Conservation (phyloP, 2,329 filamentous ascomycete genomes). For the Chaetomium sp. region DNA sequence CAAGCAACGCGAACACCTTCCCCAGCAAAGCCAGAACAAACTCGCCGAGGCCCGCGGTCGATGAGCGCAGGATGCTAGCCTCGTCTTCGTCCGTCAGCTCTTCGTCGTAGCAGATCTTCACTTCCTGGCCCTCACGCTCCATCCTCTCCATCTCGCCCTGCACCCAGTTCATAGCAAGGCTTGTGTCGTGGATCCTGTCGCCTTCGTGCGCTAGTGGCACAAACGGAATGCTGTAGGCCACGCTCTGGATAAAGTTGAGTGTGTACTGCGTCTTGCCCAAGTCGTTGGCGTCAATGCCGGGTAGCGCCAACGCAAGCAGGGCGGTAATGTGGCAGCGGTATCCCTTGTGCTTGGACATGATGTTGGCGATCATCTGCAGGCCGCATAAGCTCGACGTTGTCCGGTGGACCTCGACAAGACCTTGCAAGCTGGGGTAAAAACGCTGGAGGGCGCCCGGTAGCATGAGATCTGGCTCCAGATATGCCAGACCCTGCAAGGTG, state of each 20-base stretch:
- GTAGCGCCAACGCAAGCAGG: slow-evolving; percentile 82
- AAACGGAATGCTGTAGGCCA: slow-evolving; percentile 94
- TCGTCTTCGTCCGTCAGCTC: slow-evolving; percentile 83
- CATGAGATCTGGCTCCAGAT: slow-evolving; percentile 84
- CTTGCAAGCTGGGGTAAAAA: slow-evolving; percentile 95
- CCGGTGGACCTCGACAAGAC: slow-evolving; percentile 91
- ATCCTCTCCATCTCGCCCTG: slow-evolving; percentile 90
- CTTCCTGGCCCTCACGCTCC: slow-evolving; percentile 77
- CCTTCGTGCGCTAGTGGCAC: slow-evolving; percentile 68
- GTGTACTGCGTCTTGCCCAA: slow-evolving; percentile 94
- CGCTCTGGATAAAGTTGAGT: slow-evolving; percentile 87
- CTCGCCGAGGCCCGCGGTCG: slow-evolving; percentile 87
- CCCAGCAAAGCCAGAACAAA: slow-evolving; percentile 87
- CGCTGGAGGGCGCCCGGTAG: slow-evolving; percentile 88
- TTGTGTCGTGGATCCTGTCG: slow-evolving; percentile 63
- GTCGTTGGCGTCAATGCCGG: slow-evolving; percentile 96
- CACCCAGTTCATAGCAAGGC: slow-evolving; percentile 85
- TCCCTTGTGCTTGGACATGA: slow-evolving; percentile 90
- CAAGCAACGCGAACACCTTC: slow-evolving; percentile 88
- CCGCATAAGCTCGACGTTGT: slow-evolving; percentile 91
- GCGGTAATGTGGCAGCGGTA: slow-evolving; percentile 95
- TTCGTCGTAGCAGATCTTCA: slow-evolving; percentile 76
- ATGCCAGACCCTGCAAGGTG: slow-evolving; percentile 82
- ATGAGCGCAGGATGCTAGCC: slow-evolving; percentile 80
- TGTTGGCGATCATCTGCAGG: slow-evolving; percentile 82